Evolutionary conservation across 257 asterid genomes (phyloP), one percentile per base, ranked within the genome.

Genomic region (Solanum dulcamara): DNA sequence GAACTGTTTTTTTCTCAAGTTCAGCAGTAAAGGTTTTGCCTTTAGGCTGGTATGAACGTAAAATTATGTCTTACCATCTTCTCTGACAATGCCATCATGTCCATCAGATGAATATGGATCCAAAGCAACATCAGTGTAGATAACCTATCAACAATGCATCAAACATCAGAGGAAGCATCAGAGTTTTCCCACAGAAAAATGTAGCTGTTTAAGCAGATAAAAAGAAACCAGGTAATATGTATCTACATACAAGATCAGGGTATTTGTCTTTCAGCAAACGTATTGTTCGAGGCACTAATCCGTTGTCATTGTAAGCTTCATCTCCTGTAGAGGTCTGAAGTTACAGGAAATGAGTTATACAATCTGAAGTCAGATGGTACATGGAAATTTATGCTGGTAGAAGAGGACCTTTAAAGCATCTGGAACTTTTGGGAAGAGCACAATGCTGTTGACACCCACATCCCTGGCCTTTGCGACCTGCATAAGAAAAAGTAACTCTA

Each of bases 51-150:
- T 30, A 32, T 67, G 83, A 50, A 35, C 57, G 11, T 6, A 24
- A 53, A 87, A 84, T 11, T 28, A 53, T 51, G 64, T 85, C 86
- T 87, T 92, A 96, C 99, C 99, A 86, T 96, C 99, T 91, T 96
- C 99, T 87, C 99, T 90, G 71, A 95, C 99, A 59, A 96, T 96
- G 74, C 99, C 99, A 86, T 96, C 99, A 87, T 96, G 99, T 74
- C 99, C 99, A 80, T 96, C 99, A 48, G 99, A 96, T 68, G 98
- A 95, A 90, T 96, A 95, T 68, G 98, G 98, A 92, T 96, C 98
- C 85, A 96, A 89, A 86, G 98, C 98, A 89, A 96, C 98, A 87
- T 96, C 98, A 15, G 99, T 96, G 85, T 95, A 96, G 85, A 96
- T 92, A 84, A 94, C 90, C 98, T 96, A 89, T 85, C 80, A 26